These are phyloP conservation scores for Sparassis latifolia DNA, from an alignment of 1,284 basidiomycete species.

Conservation along the genomic window DNA sequence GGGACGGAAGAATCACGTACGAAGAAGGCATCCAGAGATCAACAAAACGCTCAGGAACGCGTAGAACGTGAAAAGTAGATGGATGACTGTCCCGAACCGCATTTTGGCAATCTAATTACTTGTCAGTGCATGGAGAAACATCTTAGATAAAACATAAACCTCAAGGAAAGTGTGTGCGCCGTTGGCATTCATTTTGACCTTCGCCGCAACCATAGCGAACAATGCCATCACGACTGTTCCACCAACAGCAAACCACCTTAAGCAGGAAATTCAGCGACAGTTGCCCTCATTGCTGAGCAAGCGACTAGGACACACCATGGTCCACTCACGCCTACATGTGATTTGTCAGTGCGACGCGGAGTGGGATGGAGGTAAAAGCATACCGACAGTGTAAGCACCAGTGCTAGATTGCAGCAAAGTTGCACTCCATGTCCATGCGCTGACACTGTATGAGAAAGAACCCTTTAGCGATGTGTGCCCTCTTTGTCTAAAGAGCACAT, in stretches of 20 bases:
- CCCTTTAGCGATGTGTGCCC: background rate
- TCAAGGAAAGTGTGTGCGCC: constrained; percentile 49
- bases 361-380: constrained; percentile 5
- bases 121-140: background rate
- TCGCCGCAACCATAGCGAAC: constrained; percentile 69
- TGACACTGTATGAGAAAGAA: constrained; percentile 37
- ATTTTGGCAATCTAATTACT: constrained; percentile 49
- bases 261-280: background rate
- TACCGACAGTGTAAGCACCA: constrained; percentile 46
- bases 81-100: constrained; percentile 73
- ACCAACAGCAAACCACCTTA: constrained; percentile 50
- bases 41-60: constrained; percentile 73
- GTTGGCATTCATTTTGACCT: constrained; percentile 66
- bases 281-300: background rate
- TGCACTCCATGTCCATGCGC: constrained; percentile 53
- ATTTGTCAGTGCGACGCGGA: background rate
- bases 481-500: constrained; percentile 8
- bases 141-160: constrained; percentile 24
- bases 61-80: constrained; percentile 77
- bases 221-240: constrained; percentile 69
- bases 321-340: constrained; percentile 35
- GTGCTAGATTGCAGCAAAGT: constrained; percentile 55
- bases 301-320: constrained; percentile 30
- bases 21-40: constrained; percentile 53
- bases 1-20: constrained; percentile 22